Percentiles rank a stretch among this genome's conserved stretches.
Evolutionary conservation across 768 basidiomycete species (phyloP).

Genomic region (Nidularia sp.): DNA sequence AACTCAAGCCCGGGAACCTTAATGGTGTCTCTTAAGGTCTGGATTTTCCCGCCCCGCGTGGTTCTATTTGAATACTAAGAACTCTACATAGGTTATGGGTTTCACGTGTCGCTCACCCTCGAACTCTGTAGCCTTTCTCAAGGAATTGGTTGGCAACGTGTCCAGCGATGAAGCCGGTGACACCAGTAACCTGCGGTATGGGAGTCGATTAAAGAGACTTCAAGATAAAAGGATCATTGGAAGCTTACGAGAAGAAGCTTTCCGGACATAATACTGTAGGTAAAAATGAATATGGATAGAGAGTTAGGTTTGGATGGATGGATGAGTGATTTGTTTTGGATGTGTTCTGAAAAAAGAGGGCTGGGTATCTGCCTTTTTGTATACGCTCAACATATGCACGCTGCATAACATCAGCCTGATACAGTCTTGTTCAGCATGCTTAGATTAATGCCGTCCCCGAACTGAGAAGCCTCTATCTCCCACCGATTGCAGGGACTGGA

Average conservation of each 20-base stretch:
- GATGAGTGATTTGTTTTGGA: no score
- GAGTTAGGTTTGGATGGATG: not conserved
- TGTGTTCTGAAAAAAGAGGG: no score
- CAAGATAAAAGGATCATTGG: not conserved
- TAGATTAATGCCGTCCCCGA: no score
- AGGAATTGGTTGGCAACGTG: conserved; percentile 29
- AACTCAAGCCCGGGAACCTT: conserved; percentile 24
- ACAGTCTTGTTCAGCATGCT: no score
- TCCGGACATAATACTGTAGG: conserved; percentile 1
- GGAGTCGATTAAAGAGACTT: not conserved
- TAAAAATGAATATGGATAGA: not conserved
- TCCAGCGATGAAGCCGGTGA: conserved; percentile 34
- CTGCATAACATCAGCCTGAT: no score
- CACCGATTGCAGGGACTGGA: no score
- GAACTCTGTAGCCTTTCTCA: conserved; percentile 31
- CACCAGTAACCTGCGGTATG: conserved; percentile 30
- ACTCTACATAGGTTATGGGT: no score
- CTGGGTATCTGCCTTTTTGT: no score
- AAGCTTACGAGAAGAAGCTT: not conserved
- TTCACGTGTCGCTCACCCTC: conserved; percentile 22
- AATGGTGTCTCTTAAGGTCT: conserved; percentile 12
- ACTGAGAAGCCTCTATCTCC: no score
- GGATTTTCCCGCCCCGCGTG: conserved; percentile 24
- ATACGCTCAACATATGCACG: no score
- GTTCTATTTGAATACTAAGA: conserved; percentile 15